Percentiles rank a stretch among this genome's conserved stretches.
Evolutionary conservation across 208 protist species (phyloP).

Genomic region (Vickermania ingenoplastis): DNA sequence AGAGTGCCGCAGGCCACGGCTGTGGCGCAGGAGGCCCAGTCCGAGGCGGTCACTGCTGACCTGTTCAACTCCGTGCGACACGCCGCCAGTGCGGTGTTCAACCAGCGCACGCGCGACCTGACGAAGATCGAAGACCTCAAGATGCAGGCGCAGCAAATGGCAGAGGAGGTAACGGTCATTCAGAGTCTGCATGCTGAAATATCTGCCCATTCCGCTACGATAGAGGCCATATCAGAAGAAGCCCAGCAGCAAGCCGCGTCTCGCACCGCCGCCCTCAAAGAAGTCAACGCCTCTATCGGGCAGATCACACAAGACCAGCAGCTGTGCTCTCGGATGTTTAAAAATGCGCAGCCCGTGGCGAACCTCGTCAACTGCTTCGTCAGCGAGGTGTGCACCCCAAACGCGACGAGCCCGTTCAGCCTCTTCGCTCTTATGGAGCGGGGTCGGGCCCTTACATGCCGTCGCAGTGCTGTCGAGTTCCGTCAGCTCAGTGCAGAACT

Average conservation of each 20-base stretch:
- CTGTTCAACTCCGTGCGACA: slow-evolving; percentile 61
- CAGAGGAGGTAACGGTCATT: neutral
- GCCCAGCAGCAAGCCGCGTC: slow-evolving; percentile 11
- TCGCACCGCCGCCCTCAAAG: neutral
- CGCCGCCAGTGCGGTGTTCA: slow-evolving; percentile 61
- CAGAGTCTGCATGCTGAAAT: neutral
- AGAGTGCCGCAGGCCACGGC: too few species aligned
- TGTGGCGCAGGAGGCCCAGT: too few species aligned
- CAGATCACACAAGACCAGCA: neutral
- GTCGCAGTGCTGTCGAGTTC: neutral
- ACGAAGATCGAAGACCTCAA: slow-evolving; percentile 41
- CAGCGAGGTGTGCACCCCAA: neutral
- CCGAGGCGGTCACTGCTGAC: too few species aligned
- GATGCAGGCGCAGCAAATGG: slow-evolving; percentile 8
- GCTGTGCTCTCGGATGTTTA: neutral
- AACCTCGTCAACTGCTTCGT: neutral
- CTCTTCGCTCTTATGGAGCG: neutral
- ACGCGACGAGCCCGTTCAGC: neutral
- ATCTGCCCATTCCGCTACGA: neutral
- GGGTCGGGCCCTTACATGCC: neutral
- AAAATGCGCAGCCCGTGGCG: neutral
- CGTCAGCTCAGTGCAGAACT: neutral
- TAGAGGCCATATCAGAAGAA: slow-evolving; percentile 9
- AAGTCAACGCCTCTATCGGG: neutral
- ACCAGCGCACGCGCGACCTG: slow-evolving; percentile 78